These are phyloP conservation scores for Lycium barbarum DNA, from an alignment of 257 asterid species.

Conservation along the genomic window DNA sequence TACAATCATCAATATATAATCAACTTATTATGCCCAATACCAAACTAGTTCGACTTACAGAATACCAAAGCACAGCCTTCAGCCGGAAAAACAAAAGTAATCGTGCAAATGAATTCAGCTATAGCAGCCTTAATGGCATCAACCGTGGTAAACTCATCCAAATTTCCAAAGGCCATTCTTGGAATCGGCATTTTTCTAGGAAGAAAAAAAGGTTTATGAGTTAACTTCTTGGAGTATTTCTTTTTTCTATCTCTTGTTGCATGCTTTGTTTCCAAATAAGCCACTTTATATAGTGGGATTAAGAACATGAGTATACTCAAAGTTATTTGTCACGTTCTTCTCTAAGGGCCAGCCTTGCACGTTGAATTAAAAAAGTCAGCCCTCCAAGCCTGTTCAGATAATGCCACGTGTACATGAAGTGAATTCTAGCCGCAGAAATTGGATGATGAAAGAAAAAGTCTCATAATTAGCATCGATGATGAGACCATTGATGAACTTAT, in stretches of 20 bases:
- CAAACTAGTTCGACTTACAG: background rate
- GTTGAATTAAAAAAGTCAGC: too few species aligned
- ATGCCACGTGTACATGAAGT: background rate
- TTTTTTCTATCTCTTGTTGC: too few species aligned
- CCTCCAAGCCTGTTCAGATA: too few species aligned
- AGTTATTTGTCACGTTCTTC: too few species aligned
- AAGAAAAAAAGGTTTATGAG: background rate
- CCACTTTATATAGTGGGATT: too few species aligned
- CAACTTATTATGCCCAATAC: too few species aligned
- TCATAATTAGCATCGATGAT: too few species aligned
- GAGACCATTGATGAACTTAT: background rate
- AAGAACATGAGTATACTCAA: too few species aligned
- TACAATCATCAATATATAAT: too few species aligned
- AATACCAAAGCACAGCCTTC: conserved; percentile 47
- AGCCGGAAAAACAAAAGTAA: conserved; percentile 78
- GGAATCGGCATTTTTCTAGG: conserved; percentile 59
- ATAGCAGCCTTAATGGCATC: conserved; percentile 73
- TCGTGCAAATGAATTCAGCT: conserved; percentile 78
- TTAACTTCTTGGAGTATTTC: too few species aligned
- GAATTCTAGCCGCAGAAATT: background rate
- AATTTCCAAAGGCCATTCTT: conserved; percentile 58
- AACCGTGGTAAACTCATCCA: conserved; percentile 61
- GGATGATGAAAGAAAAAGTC: background rate
- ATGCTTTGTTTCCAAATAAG: too few species aligned
- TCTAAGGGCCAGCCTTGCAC: too few species aligned